Conservation (phyloP, 108 stramenopile genomes). For the Bacterosira constricta region DNA sequence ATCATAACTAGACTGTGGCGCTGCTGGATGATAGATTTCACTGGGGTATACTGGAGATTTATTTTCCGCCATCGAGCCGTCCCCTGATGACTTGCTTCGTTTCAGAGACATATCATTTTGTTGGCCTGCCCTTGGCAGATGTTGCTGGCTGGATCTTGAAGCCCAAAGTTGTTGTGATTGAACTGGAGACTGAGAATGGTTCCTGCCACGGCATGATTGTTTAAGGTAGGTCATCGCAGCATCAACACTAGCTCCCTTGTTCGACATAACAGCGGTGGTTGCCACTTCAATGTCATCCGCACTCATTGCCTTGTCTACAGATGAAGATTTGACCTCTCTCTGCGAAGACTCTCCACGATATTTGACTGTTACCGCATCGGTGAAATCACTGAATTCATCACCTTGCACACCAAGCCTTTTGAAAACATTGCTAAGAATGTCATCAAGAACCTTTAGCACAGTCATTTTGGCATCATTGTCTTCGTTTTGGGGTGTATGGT, state of each 20-base stretch:
- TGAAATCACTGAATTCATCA: conserved; percentile 20
- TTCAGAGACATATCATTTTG: conserved; percentile 1
- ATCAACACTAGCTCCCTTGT: conserved; percentile 18
- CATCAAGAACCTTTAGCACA: conserved; percentile 55
- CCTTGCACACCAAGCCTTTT: conserved; percentile 53
- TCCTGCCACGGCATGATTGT: background rate
- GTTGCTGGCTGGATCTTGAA: conserved; percentile 6
- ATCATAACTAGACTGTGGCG: background rate
- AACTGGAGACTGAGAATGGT: conserved; percentile 4
- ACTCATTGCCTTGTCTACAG: background rate
- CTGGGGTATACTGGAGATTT: background rate
- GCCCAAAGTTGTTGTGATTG: conserved; percentile 22
- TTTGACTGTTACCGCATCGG: conserved; percentile 3
- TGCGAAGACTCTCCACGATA: conserved; percentile 3
- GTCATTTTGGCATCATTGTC: conserved; percentile 59
- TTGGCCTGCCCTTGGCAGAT: background rate
- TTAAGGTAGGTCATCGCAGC: conserved; percentile 8
- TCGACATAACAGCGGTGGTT: conserved; percentile 30
- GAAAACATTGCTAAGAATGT: conserved; percentile 55
- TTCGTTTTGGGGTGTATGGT: background rate
- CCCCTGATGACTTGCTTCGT: conserved; percentile 12
- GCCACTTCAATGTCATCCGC: conserved; percentile 17
- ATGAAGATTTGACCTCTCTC: background rate
- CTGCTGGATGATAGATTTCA: conserved; percentile 2
- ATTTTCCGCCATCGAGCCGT: background rate